Evolutionary conservation across 257 asterid genomes (phyloP), one percentile per base, ranked within the genome.

Genomic region (Solanum peruvianum): DNA sequence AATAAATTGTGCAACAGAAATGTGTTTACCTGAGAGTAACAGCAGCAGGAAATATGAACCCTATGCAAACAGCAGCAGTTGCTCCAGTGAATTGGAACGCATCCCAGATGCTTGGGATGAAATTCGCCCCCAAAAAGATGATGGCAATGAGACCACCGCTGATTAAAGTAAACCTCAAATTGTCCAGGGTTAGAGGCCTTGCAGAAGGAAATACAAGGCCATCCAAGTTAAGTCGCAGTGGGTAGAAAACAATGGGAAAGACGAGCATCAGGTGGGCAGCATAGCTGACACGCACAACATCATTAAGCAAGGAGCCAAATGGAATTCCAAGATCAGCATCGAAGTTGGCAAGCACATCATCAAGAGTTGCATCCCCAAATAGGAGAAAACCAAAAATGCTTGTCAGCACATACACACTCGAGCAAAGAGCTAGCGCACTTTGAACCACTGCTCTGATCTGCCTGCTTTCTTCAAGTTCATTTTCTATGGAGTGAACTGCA

Each of bases 41-140:
- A 72, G 96, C 93, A 86, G 96, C 95, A 70, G 98, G 99, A 56
- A 96, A 88, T 88, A 96, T 94, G 93, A 96, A 96, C 81, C 98
- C 98, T 39, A 96, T 92, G 87, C 92, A 89, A 77, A 94, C 98
- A 83, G 98, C 98, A 31, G 98, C 98, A 49, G 99, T 95, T 83
- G 98, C 98, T 82, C 99, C 99, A 41, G 97, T 95, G 92, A 96
- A 96, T 87, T 96, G 99, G 93, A 96, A 96, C 67, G 97, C 99
- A 42, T 96, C 98, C 99, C 99, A 96, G 83, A 96, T 96, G 93
- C 95, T 96, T 13, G 99, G 98, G 73, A 96, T 95, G 91, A 93
- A 96, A 89, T 93, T 96, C 23, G 99, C 99, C 44, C 95, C 99
- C 47, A 95, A 84, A 87, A 92, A 95, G 70, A 93, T 88, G 73